Evolutionary conservation across 805 yeast genomes (phyloP).

Genomic region (Saccharomycopsis sp.): DNA sequence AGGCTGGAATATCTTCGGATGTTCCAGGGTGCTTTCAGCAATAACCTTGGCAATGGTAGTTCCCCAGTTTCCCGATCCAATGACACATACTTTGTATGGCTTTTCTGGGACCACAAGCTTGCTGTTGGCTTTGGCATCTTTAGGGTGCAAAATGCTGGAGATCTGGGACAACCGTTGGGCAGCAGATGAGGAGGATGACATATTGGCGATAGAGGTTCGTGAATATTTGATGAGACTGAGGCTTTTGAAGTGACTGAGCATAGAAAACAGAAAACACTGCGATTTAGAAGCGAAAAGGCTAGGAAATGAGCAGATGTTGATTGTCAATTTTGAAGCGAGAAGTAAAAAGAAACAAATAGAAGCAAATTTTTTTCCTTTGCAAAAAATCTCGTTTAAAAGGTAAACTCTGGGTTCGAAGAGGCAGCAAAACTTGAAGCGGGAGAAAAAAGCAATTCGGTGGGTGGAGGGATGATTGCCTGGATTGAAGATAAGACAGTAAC

Average conservation of each 20-base stretch:
- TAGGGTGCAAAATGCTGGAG: constrained; percentile 13
- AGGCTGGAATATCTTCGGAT: constrained; percentile 64
- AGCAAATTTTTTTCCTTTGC: neutral
- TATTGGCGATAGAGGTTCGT: neutral
- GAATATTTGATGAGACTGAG: neutral
- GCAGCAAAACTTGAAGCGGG: too few species aligned
- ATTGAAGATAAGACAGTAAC: neutral
- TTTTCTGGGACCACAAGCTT: constrained; percentile 16
- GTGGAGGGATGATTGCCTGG: neutral
- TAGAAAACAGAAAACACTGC: neutral
- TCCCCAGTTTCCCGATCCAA: constrained; percentile 99
- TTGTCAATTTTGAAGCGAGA: neutral
- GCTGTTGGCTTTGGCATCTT: neutral
- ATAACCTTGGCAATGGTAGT: constrained; percentile 94
- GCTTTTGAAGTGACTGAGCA: neutral
- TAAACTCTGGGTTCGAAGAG: neutral
- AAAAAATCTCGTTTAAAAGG: neutral
- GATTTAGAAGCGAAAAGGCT: neutral
- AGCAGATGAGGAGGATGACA: constrained; percentile 4
- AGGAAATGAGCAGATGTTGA: neutral
- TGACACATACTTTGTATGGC: constrained; percentile 58
- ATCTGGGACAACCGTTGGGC: constrained; percentile 19
- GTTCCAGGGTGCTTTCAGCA: constrained; percentile 74
- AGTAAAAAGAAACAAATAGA: neutral
- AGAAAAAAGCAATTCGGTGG: neutral